Evolutionary conservation across 2,329 filamentous ascomycete species (phyloP), one percentile per base, ranked within the genome.

Genomic region (Arthrobotrys sphaeroides): DNA sequence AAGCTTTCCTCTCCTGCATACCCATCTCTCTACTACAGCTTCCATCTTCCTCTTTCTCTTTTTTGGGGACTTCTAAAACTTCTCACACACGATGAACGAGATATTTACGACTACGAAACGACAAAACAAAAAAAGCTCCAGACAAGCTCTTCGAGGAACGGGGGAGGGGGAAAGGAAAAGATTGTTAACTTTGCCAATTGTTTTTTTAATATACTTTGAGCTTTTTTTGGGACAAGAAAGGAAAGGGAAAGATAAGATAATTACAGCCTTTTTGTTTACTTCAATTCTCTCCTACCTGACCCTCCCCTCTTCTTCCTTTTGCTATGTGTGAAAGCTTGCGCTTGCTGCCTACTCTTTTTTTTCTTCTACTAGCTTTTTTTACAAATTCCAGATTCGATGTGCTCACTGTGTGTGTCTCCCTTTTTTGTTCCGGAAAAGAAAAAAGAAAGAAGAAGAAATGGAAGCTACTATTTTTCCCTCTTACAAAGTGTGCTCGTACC

Each of bases 1-100:
- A 33, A 33, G 47, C n/a, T 53, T 53, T 20, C 18, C n/a, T 55
- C 31, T 18, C 31, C 16, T 53, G 26, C 47, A 53, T 33, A 53
- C 26, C 47, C 26, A 20, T 31, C 47, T 31, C 47, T 53, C 47
- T 33, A 24, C 26, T 53, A 53, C 47, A n/a, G 13, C 51, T 55
- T 55, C 31, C 51, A 55, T 55, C 28, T 22, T 55, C 28, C 18
- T 38, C 31, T 55, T 55, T 55, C 51, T n/a, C n/a, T 47, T 40
- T 40, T 47, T 18, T 1, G 40, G 18, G 22, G 22, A 84, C 95
- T 95, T 88, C 95, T 95, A 83, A 99, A 95, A 87, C 98, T 18
- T 53, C 47, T 53, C 95, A 95, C 95, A 99, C 84, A 99, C 95
- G 84, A 94, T 98, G 89, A 99, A 99, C 84, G 97, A 93, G 82